Evolutionary conservation across 1,284 basidiomycete genomes (phyloP), one percentile per base, ranked within the genome.

Genomic region (Salmacisia buchloeana): DNA sequence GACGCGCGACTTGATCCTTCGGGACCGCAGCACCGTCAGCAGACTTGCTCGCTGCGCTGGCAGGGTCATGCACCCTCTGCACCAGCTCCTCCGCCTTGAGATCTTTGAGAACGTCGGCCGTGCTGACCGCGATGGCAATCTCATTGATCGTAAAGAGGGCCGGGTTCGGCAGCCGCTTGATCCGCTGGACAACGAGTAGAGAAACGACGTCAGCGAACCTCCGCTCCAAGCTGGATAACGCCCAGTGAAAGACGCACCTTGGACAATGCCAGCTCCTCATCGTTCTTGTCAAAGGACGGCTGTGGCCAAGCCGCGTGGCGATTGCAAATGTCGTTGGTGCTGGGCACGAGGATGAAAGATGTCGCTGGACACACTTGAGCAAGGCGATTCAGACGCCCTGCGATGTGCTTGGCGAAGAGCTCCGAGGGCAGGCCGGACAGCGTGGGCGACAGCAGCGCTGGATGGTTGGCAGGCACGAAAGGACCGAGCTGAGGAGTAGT

Each of bases 261-360:
- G 0, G 73, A 66, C 34, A 74, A 54, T 1, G 67, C 70, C 25
- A 73, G 63, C n/a, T 61, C 58, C 3, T 67, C 62, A 10, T 62
- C 70, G 4, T 83, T 82, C 45, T 82, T 78, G 31, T 82, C 82
- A 34, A 94, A 81, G 68, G 89, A 87, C 31, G 86, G 84, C 79
- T 99, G 96, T 0, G 96, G 96, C 79, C 88, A 96, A 13, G 91
- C 91, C 1, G 86, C 85, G 76, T 96, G 92, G 54, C 84, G 81
- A 71, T 86, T 89, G 65, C 92, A 81, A 18, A 94, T 78, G 76
- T 99, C 94, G 36, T 87, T 84, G 10, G 91, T 83, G 66, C 88
- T 90, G 1, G 96, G 93, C 1, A 97, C 82, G 41, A 98, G 76
- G 12, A 96, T 82, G 7, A 89, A 84, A 3, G 85, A 84, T 36